Conservation (phyloP, 1,139 yeast genomes). For the Lipomyces yarrowii region DNA sequence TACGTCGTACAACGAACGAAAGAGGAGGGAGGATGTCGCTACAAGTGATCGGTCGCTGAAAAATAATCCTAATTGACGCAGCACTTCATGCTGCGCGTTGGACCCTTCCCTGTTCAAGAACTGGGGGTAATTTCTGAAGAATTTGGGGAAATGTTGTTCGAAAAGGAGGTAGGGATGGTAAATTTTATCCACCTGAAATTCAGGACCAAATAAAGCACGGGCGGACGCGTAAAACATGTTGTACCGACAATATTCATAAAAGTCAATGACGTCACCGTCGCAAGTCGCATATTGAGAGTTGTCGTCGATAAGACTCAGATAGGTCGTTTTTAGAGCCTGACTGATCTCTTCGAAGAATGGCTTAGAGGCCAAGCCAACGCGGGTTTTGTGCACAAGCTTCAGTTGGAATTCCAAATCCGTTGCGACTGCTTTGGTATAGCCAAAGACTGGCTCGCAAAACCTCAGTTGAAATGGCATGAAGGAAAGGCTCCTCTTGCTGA, state of each 20-base stretch:
- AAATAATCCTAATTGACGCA: constrained; percentile 4
- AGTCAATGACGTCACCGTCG: not conserved
- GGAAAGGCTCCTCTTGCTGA: not conserved
- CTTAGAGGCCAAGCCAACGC: not conserved
- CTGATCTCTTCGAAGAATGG: not conserved
- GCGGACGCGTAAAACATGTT: constrained; percentile 11
- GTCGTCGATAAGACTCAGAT: not conserved
- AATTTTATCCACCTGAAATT: constrained; percentile 3
- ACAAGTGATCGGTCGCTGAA: constrained; percentile 9
- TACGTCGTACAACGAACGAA: constrained; percentile 5
- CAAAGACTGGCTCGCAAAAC: constrained; percentile 2
- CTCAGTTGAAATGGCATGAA: not conserved
- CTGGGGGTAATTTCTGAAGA: constrained; percentile 13
- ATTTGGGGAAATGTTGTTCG: constrained; percentile 12
- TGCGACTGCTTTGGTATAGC: constrained; percentile 5
- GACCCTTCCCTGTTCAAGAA: constrained; percentile 5
- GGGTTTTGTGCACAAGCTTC: not conserved
- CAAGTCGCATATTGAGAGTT: not conserved
- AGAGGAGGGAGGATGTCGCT: constrained; percentile 5
- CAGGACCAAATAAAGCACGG: constrained; percentile 4
- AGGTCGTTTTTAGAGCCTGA: not conserved
- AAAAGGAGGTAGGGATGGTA: not conserved
- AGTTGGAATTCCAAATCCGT: not conserved
- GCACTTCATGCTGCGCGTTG: constrained; percentile 11
- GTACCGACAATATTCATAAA: not conserved